Base-by-base conservation (phyloP, 2,329 filamentous ascomycete genomes). In the Leptographium lundbergii region DNA sequence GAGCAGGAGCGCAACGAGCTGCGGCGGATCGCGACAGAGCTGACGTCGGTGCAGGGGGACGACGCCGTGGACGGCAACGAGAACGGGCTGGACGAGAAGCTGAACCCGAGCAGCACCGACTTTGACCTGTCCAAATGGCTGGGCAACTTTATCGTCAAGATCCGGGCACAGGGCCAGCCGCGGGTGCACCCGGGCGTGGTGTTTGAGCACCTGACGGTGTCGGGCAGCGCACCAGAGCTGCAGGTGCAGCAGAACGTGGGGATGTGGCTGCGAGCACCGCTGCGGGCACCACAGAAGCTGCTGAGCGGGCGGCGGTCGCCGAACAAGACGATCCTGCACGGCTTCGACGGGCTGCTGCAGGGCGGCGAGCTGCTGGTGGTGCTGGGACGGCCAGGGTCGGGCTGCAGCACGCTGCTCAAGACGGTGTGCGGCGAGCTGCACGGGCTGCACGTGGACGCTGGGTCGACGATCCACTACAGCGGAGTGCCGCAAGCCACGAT, bases 161-260 rank as follows among this genome's bases (percentile, higher is more conserved):
- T 76, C 54, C 75, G 75, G 42, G 75, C 71, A 60, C 77, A 80
- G 59, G 83, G 80, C 56, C 74, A 76, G 63, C 69, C 72, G 19
- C 82, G 82, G 68, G 78, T 84, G 64, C 80, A 79, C n/a, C 78
- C 81, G 0, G 86, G 86, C 54, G 76, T 89, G 54, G 77, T 79
- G 51, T 89, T 85, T 72, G 79, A 81, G 68, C 79, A 87, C 66
- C 73, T 89, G 59, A 87, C 81, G 60, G 82, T 88, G 4, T 81
- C 84, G 66, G 85, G 86, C 48, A 88, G 79, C 64, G 85, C 85
- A 34, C 79, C 78, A 42, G 75, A 81, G 1, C 86, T 85, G 1
- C 85, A 89, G 68, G 88, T 85, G 69, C 86, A 89, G 68, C 83
- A 83, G 70, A 79, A 84, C 62, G 81, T 87, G 47, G 75, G 72